Evolutionary conservation across 2,329 filamentous ascomycete species (phyloP), one percentile per base, ranked within the genome.

Genomic region (Colletotrichum brevisporum): DNA sequence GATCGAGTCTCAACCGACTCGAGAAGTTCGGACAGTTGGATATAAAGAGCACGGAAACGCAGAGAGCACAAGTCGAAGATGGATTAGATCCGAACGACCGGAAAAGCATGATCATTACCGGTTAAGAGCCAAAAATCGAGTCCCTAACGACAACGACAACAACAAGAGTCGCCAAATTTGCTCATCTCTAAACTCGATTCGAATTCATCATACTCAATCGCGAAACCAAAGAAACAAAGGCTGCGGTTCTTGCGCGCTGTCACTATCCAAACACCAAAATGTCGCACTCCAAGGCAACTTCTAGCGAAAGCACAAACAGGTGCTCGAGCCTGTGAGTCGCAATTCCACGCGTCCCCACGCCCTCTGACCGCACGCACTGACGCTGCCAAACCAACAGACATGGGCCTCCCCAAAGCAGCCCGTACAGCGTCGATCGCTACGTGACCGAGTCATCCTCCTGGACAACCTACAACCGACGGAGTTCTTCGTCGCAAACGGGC

Each of bases 391-490:
- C 27, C 50, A 53, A 55, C 48, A 69, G 66, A 36, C 31, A 36
- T 36, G 31, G 31, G 2, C 8, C 31, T 26, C 12, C 54, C 36
- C 52, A 67, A n/a, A 62, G 21, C 52, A 13, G 18, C 6, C 15
- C 52, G 15, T 69, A 69, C 53, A 71, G 56, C 53, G 39, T 71
- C 18, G 60, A 52, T 54, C 69, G 66, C 24, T 71, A 62, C 57
- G 21, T 54, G n/a, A 48, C 4, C 31, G 61, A 53, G 52, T 45
- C 56, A 58, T 60, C 66, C 48, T 64, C 69, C 24, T 66, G 61
- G 66, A 57, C 60, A 24, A 10, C 41, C 16, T 61, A 53, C 15
- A 61, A 48, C 45, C 58, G 52, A 24, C 43, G 54, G 47, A 43
- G 39, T 16, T 2, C 12, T 15, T 26, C 36, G 16, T 16, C 59